Base-by-base conservation (phyloP, 2,329 filamentous ascomycete genomes). In the Fusarium vanettenii region DNA sequence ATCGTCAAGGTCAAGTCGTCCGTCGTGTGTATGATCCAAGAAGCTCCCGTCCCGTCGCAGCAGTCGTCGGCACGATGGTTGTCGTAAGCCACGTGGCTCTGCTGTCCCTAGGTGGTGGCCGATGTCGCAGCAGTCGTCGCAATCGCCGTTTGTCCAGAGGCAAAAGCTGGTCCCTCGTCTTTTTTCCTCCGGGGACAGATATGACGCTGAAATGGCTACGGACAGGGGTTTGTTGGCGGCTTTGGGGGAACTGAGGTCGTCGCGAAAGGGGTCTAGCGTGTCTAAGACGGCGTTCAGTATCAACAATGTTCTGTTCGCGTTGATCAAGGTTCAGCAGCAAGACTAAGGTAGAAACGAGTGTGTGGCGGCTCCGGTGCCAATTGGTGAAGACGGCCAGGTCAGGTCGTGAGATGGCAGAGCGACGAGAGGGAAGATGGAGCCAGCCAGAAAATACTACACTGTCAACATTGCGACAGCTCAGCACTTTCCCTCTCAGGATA, bases 391-490 rank as follows among this genome's bases (percentile, higher is more conserved):
- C 43, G 60, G 45, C 39, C 35, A 61, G 61, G 39, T 43, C 72
- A 63, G 56, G 64, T 64, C 57, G 39, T 57, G 63, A 64, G 65
- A 68, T 71, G 69, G 45, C 68, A 63, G 64, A 41, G 61, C 56
- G 60, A 71, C 60, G 67, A 73, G 68, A 77, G 66, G 55, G 74
- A 67, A 14, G 66, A 66, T 60, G 66, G 69, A 64, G 48, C 43
- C 57, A 35, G 65, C 50, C 60, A 64, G 39, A 73, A 64, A 71
- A 63, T 67, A 63, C 76, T 70, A 67, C 72, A 76, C 71, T 74
- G 67, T 70, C 73, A 73, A 72, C 64, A 76, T 78, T 76, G 74
- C 72, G 70, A 78, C 76, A 75, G 62, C 72, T 74, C 45, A 74
- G 39, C 61, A 74, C 50, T 63, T 73, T 63, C 61, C 35, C 48